Percentiles rank a stretch among this genome's conserved stretches.
Evolutionary conservation across 2,329 filamentous ascomycete species (phyloP).

Genomic region (Metarhizium guizhouense): DNA sequence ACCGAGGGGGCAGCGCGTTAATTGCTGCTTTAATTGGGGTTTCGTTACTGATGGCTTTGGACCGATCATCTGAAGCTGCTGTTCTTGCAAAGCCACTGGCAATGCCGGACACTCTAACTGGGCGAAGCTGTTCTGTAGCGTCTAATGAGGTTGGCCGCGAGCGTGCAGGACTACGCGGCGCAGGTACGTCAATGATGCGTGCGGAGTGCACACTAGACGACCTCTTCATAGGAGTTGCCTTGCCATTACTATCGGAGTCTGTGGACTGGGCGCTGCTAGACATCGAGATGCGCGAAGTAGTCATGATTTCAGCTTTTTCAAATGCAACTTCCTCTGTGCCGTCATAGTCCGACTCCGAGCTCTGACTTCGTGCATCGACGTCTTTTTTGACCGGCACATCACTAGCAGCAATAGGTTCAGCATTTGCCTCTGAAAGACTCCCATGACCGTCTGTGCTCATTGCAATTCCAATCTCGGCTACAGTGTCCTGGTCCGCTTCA

Average conservation of each 20-base stretch:
- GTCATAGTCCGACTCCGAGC: slow-evolving; percentile 18
- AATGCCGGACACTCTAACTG: slow-evolving; percentile 30
- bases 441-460: neutral
- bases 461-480: neutral
- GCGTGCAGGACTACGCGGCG: slow-evolving; percentile 39
- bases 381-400: neutral
- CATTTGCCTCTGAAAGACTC: slow-evolving; percentile 2
- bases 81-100: slow-evolving; percentile 25
- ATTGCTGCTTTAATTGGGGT: neutral
- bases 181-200: slow-evolving; percentile 48
- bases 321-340: slow-evolving; percentile 37
- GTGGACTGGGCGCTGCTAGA: slow-evolving; percentile 41
- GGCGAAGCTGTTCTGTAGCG: slow-evolving; percentile 30
- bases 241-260: slow-evolving; percentile 38
- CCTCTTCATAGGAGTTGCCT: slow-evolving; percentile 23
- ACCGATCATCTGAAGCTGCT: slow-evolving; percentile 21
- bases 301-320: slow-evolving; percentile 51
- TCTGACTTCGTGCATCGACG: neutral
- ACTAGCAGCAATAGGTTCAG: neutral
- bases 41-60: neutral
- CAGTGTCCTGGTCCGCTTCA: neutral
- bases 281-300: slow-evolving; percentile 46
- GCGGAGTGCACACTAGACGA: slow-evolving; percentile 44
- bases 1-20: neutral
- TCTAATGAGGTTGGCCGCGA: slow-evolving; percentile 43